Evolutionary conservation across 2,329 filamentous ascomycete species (phyloP).

Genomic region (Calonectria montana): DNA sequence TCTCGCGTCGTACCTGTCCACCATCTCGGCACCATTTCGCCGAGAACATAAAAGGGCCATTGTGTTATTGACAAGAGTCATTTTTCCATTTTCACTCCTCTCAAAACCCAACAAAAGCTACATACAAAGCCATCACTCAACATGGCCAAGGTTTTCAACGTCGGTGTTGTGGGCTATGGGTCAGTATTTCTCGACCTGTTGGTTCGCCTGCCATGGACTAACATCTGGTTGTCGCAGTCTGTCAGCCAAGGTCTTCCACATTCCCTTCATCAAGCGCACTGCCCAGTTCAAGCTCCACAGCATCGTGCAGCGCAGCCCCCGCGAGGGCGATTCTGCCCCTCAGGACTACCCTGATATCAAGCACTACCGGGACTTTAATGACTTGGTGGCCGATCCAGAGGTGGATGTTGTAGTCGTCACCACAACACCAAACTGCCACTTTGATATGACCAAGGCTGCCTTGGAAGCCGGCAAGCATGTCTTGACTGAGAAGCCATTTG

Average conservation of each 20-base stretch:
- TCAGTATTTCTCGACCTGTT: background rate
- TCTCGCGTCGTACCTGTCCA: background rate
- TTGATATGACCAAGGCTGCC: background rate
- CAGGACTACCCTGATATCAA: background rate
- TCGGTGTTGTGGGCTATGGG: background rate
- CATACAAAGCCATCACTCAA: background rate
- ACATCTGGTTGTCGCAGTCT: conserved; percentile 48
- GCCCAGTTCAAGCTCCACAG: conserved; percentile 74
- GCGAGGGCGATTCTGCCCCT: conserved; percentile 48
- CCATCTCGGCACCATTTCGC: background rate
- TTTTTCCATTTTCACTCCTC: background rate
- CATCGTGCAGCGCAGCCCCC: conserved; percentile 78
- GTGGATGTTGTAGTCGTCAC: background rate
- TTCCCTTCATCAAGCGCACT: conserved; percentile 76
- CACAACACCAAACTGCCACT: background rate
- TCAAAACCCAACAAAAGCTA: background rate
- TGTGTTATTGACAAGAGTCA: background rate
- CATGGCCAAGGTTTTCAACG: background rate
- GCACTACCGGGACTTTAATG: background rate
- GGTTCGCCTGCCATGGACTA: background rate
- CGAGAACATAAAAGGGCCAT: background rate
- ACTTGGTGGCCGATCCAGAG: background rate
- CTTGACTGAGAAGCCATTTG: background rate
- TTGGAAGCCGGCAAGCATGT: background rate
- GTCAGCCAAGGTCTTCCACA: conserved; percentile 83